These are phyloP conservation scores for Phytophthora sp. DNA, from an alignment of 352 stramenopile genomes.

Conservation along the genomic window DNA sequence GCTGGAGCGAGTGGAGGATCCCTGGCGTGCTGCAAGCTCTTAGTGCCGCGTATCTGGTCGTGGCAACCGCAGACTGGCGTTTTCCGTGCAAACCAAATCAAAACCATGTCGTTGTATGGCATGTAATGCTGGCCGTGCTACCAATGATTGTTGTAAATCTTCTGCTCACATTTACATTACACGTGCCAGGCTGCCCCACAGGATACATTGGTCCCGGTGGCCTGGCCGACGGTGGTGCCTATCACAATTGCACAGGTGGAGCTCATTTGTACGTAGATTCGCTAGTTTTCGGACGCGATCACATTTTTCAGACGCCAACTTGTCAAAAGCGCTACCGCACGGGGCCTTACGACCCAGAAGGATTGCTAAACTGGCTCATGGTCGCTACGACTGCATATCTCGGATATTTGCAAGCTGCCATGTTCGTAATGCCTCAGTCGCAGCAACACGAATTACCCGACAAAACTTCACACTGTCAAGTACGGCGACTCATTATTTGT, in stretches of 20 bases:
- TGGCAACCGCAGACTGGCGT: constrained; percentile 20
- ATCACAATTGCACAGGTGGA: constrained; percentile 77
- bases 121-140: constrained; percentile 37
- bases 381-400: constrained; percentile 64
- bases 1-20: constrained; percentile 67
- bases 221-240: constrained; percentile 38
- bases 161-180: constrained; percentile 50
- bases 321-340: constrained; percentile 63
- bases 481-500: constrained; percentile 6
- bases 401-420: constrained; percentile 56
- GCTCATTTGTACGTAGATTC: constrained; percentile 77
- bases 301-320: constrained; percentile 75
- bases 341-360: constrained; percentile 78
- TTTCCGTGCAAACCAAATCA: neutral
- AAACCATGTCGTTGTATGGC: constrained; percentile 5
- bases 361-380: constrained; percentile 80
- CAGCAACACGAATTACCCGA: neutral
- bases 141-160: constrained; percentile 60
- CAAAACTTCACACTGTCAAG: neutral
- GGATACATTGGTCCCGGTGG: constrained; percentile 81
- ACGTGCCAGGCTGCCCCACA: constrained; percentile 69
- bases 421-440: constrained; percentile 21
- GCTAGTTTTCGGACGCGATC: constrained; percentile 56
- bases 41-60: constrained; percentile 46
- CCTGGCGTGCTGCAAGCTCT: constrained; percentile 83